phyloP scores from a whole-genome alignment of 1,139 yeast genomes.

The Saccharomycopsis crataegensis region DNA sequence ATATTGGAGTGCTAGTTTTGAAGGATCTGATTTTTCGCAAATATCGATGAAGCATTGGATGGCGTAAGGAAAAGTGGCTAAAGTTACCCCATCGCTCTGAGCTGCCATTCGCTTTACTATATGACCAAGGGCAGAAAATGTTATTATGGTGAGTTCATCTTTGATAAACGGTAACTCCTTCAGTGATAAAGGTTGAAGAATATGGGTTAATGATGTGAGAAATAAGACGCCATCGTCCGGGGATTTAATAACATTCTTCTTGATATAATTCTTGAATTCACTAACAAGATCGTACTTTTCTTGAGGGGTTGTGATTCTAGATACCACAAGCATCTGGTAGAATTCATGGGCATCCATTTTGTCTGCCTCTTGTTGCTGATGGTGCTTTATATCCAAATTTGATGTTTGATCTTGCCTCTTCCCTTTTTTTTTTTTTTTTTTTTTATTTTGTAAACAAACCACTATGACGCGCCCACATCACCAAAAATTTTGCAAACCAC shows the following conservation, averaged over 20 bases:
- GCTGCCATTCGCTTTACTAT: slow-evolving; percentile 7
- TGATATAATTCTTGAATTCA: slow-evolving; percentile 13
- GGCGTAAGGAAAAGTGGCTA: slow-evolving; percentile 6
- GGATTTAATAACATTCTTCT: slow-evolving; percentile 8
- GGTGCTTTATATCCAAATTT: background rate
- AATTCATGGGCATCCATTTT: background rate
- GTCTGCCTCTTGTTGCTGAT: background rate
- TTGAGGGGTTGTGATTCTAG: background rate
- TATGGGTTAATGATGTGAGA: slow-evolving; percentile 1
- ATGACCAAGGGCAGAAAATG: slow-evolving; percentile 10
- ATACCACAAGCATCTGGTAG: background rate
- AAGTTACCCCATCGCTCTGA: background rate
- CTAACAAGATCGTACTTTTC: background rate
- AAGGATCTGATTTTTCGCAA: background rate
- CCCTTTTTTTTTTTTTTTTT: background rate
- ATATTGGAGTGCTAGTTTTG: background rate
- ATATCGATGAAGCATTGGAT: background rate
- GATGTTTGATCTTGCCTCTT: background rate
- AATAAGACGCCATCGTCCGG: slow-evolving; percentile 7
- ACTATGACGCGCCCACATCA: too few species aligned
- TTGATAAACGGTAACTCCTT: too few species aligned
- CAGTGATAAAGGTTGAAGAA: background rate
- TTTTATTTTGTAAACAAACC: background rate
- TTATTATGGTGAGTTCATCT: background rate
- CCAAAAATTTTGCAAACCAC: too few species aligned